Base-by-base conservation (phyloP, 169 alveolate genomes). In the Miamiensis avidus region DNA sequence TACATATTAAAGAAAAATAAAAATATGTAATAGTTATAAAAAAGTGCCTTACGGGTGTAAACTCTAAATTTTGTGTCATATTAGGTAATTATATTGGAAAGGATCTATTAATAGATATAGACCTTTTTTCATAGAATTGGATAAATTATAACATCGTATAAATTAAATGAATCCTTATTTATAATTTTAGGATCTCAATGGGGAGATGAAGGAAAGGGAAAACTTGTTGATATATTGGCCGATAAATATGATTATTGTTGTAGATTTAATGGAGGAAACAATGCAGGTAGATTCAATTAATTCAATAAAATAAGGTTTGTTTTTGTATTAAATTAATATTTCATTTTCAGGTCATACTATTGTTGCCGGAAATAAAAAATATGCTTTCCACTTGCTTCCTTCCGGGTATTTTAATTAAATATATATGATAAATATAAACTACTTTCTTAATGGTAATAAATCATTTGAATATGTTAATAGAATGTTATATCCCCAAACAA, bases 141-240 rank as follows among this genome's bases (percentile, higher is more conserved):
- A n/a, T n/a, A n/a, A n/a, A n/a, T n/a, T n/a, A n/a, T 49, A 49
- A 49, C 20, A 11, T 49, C 69, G 4, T 49, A 11, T 49, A 49
- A 49, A 49, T 73, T 15, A 25, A 11, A 73, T 15, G 29, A 73
- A 34, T 49, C 25, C n/a, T 49, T 20, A 64, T 64, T 29, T 49
- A 79, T 64, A 25, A 87, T 94, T 25, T 81, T 97, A 29, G 99
- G 99, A n/a, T 85, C 98, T 83, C 98, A 98, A 88, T 98, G 99
- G 99, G 99, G 99, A 33, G 99, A 98, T 91, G 99, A 98, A 89
- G 99, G 99, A 20, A 98, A 98, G 91, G 99, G 99, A 25, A 98
- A 98, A 89, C 95, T 98, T 4, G 99, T 97, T n/a, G 99, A 97
- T 84, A 93, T 94, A 26, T 91, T 98, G 34, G 95, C 99, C 34